These are phyloP conservation scores for Didymella segeticola DNA, from an alignment of 2,329 filamentous ascomycete genomes.

Conservation along the genomic window DNA sequence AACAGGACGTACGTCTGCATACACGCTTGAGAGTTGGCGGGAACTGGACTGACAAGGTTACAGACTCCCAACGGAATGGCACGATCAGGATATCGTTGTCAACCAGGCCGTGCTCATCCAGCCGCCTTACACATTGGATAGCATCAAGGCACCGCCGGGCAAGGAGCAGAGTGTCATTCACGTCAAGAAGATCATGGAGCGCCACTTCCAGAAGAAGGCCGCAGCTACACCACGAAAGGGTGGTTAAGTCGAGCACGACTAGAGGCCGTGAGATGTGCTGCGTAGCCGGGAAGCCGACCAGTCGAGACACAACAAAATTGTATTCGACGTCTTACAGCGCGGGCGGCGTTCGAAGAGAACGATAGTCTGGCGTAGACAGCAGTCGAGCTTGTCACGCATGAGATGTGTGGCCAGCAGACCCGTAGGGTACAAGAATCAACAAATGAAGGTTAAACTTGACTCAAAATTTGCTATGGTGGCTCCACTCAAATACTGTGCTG, in stretches of 20 bases:
- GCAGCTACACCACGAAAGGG: slow-evolving; percentile 19
- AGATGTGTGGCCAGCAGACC: too few species aligned
- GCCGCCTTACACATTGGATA: slow-evolving; percentile 64
- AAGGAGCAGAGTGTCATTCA: slow-evolving; percentile 52
- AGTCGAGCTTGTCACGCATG: too few species aligned
- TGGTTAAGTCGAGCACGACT: slow-evolving; percentile 2
- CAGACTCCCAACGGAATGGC: slow-evolving; percentile 65
- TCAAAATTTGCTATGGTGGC: too few species aligned
- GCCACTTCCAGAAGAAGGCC: slow-evolving; percentile 52
- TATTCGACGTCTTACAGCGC: too few species aligned
- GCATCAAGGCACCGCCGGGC: slow-evolving; percentile 56
- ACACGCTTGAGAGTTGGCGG: background rate
- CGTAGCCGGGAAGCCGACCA: too few species aligned
- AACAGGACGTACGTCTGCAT: slow-evolving; percentile 58
- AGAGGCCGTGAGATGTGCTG: too few species aligned
- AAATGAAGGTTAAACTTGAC: too few species aligned
- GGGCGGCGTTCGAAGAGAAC: too few species aligned
- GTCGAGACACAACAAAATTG: too few species aligned
- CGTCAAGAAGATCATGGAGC: slow-evolving; percentile 56
- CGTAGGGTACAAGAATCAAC: too few species aligned
- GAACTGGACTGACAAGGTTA: slow-evolving; percentile 11
- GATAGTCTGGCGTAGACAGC: too few species aligned
- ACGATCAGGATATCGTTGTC: slow-evolving; percentile 62
- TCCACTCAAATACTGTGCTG: too few species aligned
- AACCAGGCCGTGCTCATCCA: slow-evolving; percentile 66